Base-by-base conservation (phyloP, 805 yeast genomes). In the Zygotorulaspora florentina region DNA sequence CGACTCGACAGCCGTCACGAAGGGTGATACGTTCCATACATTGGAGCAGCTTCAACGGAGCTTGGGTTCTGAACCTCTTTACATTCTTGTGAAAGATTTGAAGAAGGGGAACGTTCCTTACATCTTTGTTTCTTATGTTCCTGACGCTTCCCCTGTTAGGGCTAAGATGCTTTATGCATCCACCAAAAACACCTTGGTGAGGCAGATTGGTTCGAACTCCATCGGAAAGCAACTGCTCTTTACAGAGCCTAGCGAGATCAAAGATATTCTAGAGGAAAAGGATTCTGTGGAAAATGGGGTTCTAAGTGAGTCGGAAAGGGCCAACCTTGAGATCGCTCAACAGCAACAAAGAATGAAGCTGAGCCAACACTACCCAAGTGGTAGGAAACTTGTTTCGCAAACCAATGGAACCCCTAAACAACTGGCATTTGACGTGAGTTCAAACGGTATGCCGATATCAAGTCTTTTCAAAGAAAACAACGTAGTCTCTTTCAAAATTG, bases 91-190 rank as follows among this genome's bases (percentile, higher is more conserved):
- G 31, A 70, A 71, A 36, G 67, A 72, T 40, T 64, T 61, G 33
- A 18, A 41, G 2, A 42, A 36, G 33, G 48, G 42, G 38, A 51
- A 47, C 8, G 47, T 41, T 9, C 45, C 48, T 12, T 72, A 69
- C 49, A 74, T 79, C 2, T 89, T 91, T 56, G 76, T 89, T 38
- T 80, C 93, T 16, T 90, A 75, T 67, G 90, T 91, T 43, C 97
- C 99, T 0, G 97, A 91, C 62, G 65, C 66, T 41, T 86, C 96
- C 8, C 80, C 83, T 2, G 90, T 91, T 31, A 77, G 89, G 47
- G 74, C 77, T 46, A 93, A 91, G 64, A 93, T 93, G 97, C 72
- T 93, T 40, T 93, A 90, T 64, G 98, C 98, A 3, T 87, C 96
- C 2, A 82, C 95, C 9, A 87, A 87, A 50, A 84, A 80, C 62